Evolutionary conservation across 768 basidiomycete species (phyloP), one percentile per base, ranked within the genome.

Genomic region (Lentinus tigrinus): DNA sequence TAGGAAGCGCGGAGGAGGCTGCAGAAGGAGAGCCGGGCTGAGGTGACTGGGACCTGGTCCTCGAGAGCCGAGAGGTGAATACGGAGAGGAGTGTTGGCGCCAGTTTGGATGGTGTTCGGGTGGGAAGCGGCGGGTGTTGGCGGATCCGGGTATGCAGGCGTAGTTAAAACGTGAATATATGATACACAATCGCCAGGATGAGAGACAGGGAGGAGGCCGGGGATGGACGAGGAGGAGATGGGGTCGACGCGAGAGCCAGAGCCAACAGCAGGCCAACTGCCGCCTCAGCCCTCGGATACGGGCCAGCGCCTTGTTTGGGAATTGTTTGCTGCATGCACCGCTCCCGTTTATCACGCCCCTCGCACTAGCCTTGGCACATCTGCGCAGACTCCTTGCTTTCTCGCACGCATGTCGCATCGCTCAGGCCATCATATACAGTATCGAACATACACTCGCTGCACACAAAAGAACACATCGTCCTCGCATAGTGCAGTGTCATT

Each of bases 61-160:
- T 87, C 64, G 85, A 81, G 56, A 89, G 78, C 73, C 87, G 80
- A 60, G 85, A 85, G 60, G 88, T 80, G 62, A 92, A 82, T 42
- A 85, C 88, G 69, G 89, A 87, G 70, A 92, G 78, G 47, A 92
- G 81, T 69, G 89, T 87, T 47, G 89, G 89, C 76, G 90, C 90
- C 90, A 92, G 89, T 72, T 81, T 90, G 78, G 56, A 62, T 8
- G 43, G 42, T 44, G 60, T 47, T 46, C 52, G 47, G 40, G 24
- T 60, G 54, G 42, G 36, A 39, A 14, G 57, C 37, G 11, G 43
- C 46, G 58, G 46, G 50, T 26, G 39, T 51, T 19, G 42, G 26
- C 11, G n/a, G 55, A 47, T 38, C 40, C 52, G 54, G 48, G 48
- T 57, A 54, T 51, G 55, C 27, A 19, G 62, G 39, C 57, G 57